phyloP scores from a whole-genome alignment of 352 stramenopile genomes.

The Phytophthora constricta region DNA sequence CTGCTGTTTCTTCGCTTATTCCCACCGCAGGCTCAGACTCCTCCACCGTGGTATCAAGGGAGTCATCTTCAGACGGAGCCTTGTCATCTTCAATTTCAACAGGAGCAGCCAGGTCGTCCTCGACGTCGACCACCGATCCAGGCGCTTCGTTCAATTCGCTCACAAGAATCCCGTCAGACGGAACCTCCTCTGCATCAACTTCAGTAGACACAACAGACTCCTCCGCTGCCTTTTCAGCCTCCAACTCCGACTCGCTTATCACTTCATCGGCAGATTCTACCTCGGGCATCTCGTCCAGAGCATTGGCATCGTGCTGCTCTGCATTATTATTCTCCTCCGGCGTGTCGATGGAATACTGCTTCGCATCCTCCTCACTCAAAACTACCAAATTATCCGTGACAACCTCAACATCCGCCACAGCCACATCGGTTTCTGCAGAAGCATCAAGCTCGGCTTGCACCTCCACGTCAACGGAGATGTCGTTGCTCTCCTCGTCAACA shows the following conservation, averaged over 20 bases:
- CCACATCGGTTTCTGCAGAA: not conserved
- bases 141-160: not conserved
- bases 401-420: not conserved
- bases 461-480: conserved; percentile 1
- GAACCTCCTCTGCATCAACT: not conserved
- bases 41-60: not conserved
- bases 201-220: not conserved
- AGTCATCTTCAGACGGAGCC: conserved; percentile 1
- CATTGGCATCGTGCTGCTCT: too few species aligned
- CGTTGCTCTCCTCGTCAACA: conserved; percentile 7
- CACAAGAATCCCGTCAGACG: not conserved
- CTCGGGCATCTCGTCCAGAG: not conserved
- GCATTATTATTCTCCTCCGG: too few species aligned
- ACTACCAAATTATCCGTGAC: not conserved
- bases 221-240: not conserved
- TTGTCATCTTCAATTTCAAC: conserved; percentile 10
- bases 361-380: too few species aligned
- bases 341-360: too few species aligned
- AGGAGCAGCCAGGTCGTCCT: not conserved
- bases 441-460: not conserved
- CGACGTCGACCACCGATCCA: conserved; percentile 7
- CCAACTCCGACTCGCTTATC: not conserved
- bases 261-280: too few species aligned
- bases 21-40: conserved; percentile 1
- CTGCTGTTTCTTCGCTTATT: conserved; percentile 1